Evolutionary conservation across 2,329 filamentous ascomycete genomes (phyloP).

Genomic region (Aspergillus tanneri): DNA sequence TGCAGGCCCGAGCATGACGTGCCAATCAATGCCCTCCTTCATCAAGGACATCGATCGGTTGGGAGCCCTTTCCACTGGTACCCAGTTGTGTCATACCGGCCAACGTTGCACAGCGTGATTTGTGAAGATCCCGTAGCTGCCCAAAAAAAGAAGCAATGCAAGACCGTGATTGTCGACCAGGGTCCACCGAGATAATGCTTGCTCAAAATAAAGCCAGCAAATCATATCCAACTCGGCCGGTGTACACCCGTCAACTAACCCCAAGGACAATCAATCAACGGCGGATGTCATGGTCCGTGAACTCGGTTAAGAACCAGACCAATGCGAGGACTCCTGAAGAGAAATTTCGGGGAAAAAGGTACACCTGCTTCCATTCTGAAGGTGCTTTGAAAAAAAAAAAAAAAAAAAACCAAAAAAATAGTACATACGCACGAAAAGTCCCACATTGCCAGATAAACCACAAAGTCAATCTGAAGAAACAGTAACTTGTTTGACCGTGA

Average conservation of each 20-base stretch:
- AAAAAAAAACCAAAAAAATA: constrained; percentile 18
- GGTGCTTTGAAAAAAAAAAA: constrained; percentile 12
- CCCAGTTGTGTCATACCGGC: constrained; percentile 14
- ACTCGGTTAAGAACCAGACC: constrained; percentile 9
- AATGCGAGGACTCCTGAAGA: constrained; percentile 3
- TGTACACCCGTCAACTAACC: constrained; percentile 14
- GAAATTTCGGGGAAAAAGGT: constrained; percentile 12
- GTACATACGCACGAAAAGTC: constrained; percentile 17
- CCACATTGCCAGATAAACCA: constrained; percentile 20
- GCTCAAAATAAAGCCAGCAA: constrained; percentile 14
- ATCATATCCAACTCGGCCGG: constrained; percentile 17
- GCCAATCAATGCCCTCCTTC: constrained; percentile 12
- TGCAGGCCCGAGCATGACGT: constrained; percentile 17
- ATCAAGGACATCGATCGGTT: constrained; percentile 13
- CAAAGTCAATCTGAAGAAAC: constrained; percentile 17
- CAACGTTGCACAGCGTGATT: constrained; percentile 25
- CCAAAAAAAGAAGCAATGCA: constrained; percentile 21
- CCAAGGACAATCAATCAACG: constrained; percentile 17
- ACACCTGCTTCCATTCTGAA: constrained; percentile 18
- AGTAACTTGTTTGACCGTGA: constrained; percentile 34
- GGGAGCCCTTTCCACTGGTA: constrained; percentile 13
- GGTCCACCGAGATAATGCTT: constrained; percentile 23
- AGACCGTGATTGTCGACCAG: constrained; percentile 20
- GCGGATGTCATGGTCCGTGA: constrained; percentile 12
- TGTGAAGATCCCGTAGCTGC: constrained; percentile 25